Evolutionary conservation across 1,284 basidiomycete species (phyloP).

Genomic region (Hymenochaete sp.): DNA sequence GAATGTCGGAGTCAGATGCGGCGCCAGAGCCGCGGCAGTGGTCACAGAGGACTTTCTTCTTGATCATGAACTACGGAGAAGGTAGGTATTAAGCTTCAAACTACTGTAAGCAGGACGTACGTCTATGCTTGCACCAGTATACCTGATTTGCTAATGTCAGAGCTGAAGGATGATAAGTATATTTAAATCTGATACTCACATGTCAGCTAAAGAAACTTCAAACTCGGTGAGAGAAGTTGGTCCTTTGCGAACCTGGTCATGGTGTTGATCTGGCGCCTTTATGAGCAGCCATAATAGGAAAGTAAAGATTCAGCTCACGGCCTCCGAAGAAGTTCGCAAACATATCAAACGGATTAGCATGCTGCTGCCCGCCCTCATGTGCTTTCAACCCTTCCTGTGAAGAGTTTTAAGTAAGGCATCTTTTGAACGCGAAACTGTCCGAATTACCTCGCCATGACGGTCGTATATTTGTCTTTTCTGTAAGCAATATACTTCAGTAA

Average conservation of each 20-base stretch:
- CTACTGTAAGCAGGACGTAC: conserved; percentile 36
- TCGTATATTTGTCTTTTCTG: conserved; percentile 91
- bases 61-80: conserved; percentile 70
- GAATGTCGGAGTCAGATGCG: conserved; percentile 77
- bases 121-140: conserved; percentile 75
- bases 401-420: conserved; percentile 8
- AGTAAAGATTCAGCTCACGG: conserved; percentile 35
- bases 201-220: conserved; percentile 77
- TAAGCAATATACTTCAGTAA: conserved; percentile 4
- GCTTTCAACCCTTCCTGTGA: conserved; percentile 76
- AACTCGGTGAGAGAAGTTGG: conserved; percentile 81
- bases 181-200: conserved; percentile 48
- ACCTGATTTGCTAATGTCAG: conserved; percentile 32
- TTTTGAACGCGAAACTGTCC: neutral
- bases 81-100: neutral
- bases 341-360: conserved; percentile 87
- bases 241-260: conserved; percentile 70
- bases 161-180: no score
- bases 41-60: conserved; percentile 84
- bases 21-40: conserved; percentile 90
- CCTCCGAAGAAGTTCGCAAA: conserved; percentile 89
- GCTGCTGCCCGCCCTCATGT: conserved; percentile 67
- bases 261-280: conserved; percentile 32
- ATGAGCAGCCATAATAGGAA: conserved; percentile 14
- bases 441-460: conserved; percentile 70